A percentile compares a stretch with the other conserved stretches of the same genome.
phyloP scores from a whole-genome alignment of 1,284 basidiomycete species.

The Golubevia sp. region DNA sequence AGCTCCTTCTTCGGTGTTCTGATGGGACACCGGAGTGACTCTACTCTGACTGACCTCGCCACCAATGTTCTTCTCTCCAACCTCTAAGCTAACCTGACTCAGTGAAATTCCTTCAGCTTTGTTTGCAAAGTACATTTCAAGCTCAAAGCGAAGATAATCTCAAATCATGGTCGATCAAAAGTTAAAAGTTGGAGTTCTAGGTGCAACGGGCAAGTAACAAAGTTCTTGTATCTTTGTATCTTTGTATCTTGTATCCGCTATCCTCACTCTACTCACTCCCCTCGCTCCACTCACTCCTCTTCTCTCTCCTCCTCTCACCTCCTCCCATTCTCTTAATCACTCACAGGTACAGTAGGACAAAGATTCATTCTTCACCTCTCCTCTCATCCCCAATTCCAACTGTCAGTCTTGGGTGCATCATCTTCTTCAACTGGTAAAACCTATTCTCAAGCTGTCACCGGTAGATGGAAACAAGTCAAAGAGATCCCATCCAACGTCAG shows the following conservation, averaged over 20 bases:
- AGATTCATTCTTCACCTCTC: constrained; percentile 85
- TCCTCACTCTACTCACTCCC: neutral
- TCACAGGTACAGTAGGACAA: constrained; percentile 48
- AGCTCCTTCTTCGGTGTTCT: too few species aligned
- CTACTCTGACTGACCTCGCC: too few species aligned
- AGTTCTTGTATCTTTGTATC: neutral
- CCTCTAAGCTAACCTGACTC: too few species aligned
- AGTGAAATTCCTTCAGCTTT: too few species aligned
- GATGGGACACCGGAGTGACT: too few species aligned
- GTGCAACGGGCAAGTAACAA: constrained; percentile 76
- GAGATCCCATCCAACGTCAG: constrained; percentile 75
- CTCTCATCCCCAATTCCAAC: constrained; percentile 85
- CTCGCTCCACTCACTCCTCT: constrained; percentile 1
- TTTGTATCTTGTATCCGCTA: neutral
- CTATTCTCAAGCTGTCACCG: constrained; percentile 72
- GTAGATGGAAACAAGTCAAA: constrained; percentile 85
- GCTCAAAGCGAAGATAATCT: too few species aligned
- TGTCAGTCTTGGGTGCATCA: constrained; percentile 88
- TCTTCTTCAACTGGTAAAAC: constrained; percentile 82
- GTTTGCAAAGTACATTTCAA: too few species aligned
- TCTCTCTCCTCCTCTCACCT: too few species aligned
- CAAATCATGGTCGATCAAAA: constrained; percentile 38
- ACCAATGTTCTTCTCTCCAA: too few species aligned
- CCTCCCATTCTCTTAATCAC: constrained; percentile 2
- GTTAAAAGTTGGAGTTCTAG: constrained; percentile 87